Conservation (phyloP, 495 filamentous ascomycete genomes). For the Staphylotrichum tortipilum region DNA sequence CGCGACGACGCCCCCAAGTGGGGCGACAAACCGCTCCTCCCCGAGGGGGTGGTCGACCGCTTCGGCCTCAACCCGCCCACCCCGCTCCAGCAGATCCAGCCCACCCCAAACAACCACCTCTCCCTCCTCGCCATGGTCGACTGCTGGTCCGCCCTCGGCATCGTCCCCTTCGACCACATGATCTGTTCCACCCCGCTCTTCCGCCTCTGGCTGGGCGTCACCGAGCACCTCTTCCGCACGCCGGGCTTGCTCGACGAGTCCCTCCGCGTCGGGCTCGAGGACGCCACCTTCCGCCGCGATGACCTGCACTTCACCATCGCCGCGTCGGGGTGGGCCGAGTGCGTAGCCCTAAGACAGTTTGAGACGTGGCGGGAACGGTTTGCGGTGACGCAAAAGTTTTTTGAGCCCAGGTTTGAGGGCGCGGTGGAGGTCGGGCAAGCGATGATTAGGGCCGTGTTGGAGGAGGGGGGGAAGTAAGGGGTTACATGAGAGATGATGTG, state of each 20-base stretch:
- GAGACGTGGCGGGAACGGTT: constrained; percentile 85
- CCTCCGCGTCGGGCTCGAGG: constrained; percentile 75
- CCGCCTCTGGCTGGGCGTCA: constrained; percentile 94
- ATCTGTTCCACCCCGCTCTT: constrained; percentile 99
- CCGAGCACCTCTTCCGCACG: constrained; percentile 90
- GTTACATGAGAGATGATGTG: no score
- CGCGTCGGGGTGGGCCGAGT: constrained; percentile 88
- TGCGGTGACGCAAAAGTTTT: constrained; percentile 79
- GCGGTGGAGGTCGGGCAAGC: constrained; percentile 82
- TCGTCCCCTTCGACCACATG: constrained; percentile 98
- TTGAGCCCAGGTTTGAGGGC: constrained; percentile 77
- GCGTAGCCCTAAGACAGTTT: constrained; percentile 83
- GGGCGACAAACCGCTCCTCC: constrained; percentile 59
- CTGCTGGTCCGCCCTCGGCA: constrained; percentile 88
- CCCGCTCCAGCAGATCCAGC: constrained; percentile 41
- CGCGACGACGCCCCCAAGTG: constrained; percentile 35
- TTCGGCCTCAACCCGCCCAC: constrained; percentile 59
- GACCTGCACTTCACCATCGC: constrained; percentile 97
- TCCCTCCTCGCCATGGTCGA: constrained; percentile 96
- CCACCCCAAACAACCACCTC: constrained; percentile 83
- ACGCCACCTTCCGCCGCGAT: constrained; percentile 79
- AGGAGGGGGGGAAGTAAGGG: constrained; percentile 32
- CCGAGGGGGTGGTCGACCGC: constrained; percentile 75
- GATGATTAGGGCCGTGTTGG: constrained; percentile 93
- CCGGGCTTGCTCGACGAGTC: constrained; percentile 74